These are phyloP conservation scores for Hydnomerulius pinastri DNA, from an alignment of 768 basidiomycete species.

Conservation along the genomic window DNA sequence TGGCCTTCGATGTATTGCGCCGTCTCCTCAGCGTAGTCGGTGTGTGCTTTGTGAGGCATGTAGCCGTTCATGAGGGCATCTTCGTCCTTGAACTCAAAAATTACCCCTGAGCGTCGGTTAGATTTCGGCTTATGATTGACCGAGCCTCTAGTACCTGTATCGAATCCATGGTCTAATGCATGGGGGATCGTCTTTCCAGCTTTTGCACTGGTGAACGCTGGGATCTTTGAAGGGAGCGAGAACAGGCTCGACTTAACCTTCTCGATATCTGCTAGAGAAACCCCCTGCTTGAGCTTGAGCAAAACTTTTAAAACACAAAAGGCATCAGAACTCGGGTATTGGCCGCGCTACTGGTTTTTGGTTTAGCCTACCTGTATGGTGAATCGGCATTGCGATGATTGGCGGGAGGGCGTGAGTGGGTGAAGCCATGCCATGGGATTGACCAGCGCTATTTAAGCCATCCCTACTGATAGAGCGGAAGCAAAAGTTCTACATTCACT, in stretches of 20 bases:
- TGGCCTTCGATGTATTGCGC: background rate
- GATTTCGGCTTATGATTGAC: no score
- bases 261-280: background rate
- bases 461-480: background rate
- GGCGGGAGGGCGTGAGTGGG: background rate
- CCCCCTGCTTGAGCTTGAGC: background rate
- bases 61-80: conserved; percentile 3
- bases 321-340: background rate
- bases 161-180: background rate
- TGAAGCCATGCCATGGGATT: background rate
- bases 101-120: background rate
- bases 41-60: conserved; percentile 3
- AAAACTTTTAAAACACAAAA: no score
- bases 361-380: conserved; percentile 27
- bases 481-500: no score
- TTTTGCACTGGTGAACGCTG: background rate
- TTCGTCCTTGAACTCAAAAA: conserved; percentile 5
- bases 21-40: background rate
- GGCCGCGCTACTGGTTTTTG: background rate
- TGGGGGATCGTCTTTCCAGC: background rate
- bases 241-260: background rate
- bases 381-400: conserved; percentile 12
- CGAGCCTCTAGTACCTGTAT: conserved; percentile 1
- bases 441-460: background rate
- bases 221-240: background rate